phyloP scores from a whole-genome alignment of 164 flowering plant genomes.

The Nelumbo lutea region DNA sequence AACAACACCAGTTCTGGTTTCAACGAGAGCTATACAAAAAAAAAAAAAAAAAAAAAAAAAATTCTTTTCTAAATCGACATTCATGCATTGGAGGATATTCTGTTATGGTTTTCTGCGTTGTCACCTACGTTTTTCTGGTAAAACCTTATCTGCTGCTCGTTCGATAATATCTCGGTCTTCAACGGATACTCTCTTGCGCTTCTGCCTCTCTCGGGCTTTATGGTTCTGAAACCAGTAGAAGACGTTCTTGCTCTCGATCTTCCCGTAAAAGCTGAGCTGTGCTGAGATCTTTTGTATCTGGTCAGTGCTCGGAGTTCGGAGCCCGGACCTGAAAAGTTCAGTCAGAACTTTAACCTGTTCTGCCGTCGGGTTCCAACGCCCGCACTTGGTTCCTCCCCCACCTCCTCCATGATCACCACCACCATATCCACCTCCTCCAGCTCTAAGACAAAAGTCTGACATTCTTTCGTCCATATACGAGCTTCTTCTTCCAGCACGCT shows the following conservation, averaged over 20 bases:
- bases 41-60: no score
- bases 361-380: constrained; percentile 91
- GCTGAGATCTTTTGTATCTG: constrained; percentile 90
- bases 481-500: background rate
- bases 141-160: constrained; percentile 23
- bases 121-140: constrained; percentile 41
- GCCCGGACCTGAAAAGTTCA: constrained; percentile 84
- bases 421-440: constrained; percentile 22
- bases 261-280: constrained; percentile 88
- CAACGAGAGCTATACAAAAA: background rate
- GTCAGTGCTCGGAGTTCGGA: constrained; percentile 92
- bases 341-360: constrained; percentile 93
- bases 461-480: constrained; percentile 45
- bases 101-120: background rate
- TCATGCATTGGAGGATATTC: no score
- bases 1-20: background rate
- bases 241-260: constrained; percentile 96
- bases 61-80: no score
- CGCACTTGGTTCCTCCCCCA: constrained; percentile 61
- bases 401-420: background rate
- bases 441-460: constrained; percentile 61
- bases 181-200: constrained; percentile 57
- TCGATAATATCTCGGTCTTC: constrained; percentile 19
- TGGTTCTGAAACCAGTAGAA: constrained; percentile 99
- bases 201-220: constrained; percentile 93